phyloP scores from a whole-genome alignment of 2,329 filamentous ascomycete genomes.

The Fusarium sp. region DNA sequence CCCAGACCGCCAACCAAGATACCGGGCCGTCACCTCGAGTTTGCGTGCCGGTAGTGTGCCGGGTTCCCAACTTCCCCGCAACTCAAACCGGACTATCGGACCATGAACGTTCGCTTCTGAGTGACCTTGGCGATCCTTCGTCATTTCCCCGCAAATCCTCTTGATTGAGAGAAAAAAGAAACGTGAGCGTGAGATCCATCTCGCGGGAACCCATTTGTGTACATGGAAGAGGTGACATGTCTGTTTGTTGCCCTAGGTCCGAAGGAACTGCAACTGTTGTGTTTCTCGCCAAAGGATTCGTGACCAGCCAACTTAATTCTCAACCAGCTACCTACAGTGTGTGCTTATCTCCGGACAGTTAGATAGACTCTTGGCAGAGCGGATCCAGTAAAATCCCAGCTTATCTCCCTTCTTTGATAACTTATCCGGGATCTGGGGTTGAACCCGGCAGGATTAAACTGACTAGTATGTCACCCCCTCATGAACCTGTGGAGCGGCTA shows the following conservation, averaged over 20 bases:
- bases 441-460: not conserved
- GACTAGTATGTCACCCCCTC: not conserved
- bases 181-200: not conserved
- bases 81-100: not conserved
- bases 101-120: not conserved
- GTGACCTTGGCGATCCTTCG: not conserved
- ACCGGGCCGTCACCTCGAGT: not conserved
- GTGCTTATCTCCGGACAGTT: not conserved
- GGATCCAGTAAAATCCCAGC: not conserved
- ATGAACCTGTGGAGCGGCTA: not conserved
- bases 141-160: constrained; percentile 8
- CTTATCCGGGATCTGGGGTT: constrained; percentile 3
- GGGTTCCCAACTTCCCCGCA: constrained; percentile 4
- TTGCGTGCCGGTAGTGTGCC: constrained; percentile 3
- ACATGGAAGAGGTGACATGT: no score
- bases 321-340: not conserved
- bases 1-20: constrained; percentile 8
- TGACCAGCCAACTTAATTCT: not conserved
- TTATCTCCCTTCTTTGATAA: not conserved
- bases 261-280: no score
- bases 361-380: constrained; percentile 2
- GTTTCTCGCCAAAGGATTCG: no score
- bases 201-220: no score
- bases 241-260: no score
- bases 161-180: not conserved